Conservation (phyloP, 176 grass and related monocot genomes). For the Ensete ventricosum region DNA sequence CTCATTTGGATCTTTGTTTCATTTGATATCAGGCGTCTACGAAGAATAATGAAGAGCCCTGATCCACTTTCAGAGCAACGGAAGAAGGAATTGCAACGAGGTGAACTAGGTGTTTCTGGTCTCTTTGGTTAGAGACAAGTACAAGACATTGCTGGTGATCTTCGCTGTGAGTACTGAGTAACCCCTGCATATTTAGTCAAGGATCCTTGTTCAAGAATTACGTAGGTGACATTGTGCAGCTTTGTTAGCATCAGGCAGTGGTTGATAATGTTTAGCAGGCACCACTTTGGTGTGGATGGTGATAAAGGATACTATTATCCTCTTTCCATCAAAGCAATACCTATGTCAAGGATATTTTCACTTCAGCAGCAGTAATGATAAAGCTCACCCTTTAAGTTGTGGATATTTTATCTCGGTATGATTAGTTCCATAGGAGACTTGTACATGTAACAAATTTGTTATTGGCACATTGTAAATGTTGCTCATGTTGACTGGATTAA, state of each 20-base stretch:
- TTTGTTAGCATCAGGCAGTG: constrained; percentile 38
- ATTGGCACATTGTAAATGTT: constrained; percentile 34
- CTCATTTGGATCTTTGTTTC: constrained; percentile 2
- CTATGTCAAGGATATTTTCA: constrained; percentile 41
- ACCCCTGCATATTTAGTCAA: background rate
- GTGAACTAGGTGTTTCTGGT: constrained; percentile 27
- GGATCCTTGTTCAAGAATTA: background rate
- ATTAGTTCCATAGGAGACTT: constrained; percentile 39
- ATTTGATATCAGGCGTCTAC: constrained; percentile 37
- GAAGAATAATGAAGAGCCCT: constrained; percentile 65
- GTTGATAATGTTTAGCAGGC: constrained; percentile 39
- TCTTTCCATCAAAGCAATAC: constrained; percentile 23
- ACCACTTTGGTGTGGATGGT: constrained; percentile 16
- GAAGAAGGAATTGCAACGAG: constrained; percentile 44
- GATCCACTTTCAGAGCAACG: constrained; percentile 60
- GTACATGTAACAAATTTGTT: constrained; percentile 51
- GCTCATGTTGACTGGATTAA: constrained; percentile 34
- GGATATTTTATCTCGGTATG: constrained; percentile 49
- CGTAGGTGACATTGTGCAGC: constrained; percentile 13
- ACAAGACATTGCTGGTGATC: background rate
- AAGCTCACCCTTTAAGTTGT: constrained; percentile 40
- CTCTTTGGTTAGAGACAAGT: constrained; percentile 52
- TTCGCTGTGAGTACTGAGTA: background rate
- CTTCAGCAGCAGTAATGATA: constrained; percentile 16
- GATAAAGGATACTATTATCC: constrained; percentile 25